Conservation (phyloP, 306 rosid genomes). For the Malus sieversii region DNA sequence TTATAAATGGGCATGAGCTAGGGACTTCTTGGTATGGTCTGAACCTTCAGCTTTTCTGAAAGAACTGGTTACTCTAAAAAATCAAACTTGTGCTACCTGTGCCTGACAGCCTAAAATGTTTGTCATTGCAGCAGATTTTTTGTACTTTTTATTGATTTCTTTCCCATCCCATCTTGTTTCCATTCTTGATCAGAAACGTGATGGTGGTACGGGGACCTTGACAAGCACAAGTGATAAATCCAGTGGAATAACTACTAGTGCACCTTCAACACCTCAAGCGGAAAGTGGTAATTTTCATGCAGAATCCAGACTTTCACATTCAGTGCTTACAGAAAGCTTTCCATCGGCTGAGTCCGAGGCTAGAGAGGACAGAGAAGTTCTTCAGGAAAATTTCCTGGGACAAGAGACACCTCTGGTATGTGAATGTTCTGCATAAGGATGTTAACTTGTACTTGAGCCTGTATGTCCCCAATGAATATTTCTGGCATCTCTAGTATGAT, state of each 20-base stretch:
- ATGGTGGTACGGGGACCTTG: slow-evolving; percentile 48
- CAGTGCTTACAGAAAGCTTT: slow-evolving; percentile 68
- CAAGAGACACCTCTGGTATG: slow-evolving; percentile 84
- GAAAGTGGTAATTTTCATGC: slow-evolving; percentile 52
- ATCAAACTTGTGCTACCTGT: background rate
- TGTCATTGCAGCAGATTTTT: background rate
- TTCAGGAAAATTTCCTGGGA: slow-evolving; percentile 57
- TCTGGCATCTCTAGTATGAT: background rate
- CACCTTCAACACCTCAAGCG: slow-evolving; percentile 91
- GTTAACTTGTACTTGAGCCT: background rate
- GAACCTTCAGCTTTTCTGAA: background rate
- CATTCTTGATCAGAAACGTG: slow-evolving; percentile 73
- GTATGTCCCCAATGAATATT: background rate
- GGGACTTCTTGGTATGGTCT: background rate
- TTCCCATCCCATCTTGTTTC: slow-evolving; percentile 25
- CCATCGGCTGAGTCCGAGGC: slow-evolving; percentile 62
- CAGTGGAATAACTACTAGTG: slow-evolving; percentile 77
- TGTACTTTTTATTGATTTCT: background rate
- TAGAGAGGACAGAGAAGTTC: slow-evolving; percentile 60
- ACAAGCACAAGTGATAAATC: slow-evolving; percentile 77
- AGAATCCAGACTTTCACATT: slow-evolving; percentile 66
- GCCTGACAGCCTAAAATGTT: background rate
- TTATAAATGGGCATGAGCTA: background rate
- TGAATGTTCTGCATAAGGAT: slow-evolving; percentile 7
- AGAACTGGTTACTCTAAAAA: background rate